Evolutionary conservation across 2,329 filamentous ascomycete species (phyloP), one percentile per base, ranked within the genome.

Genomic region (Trematosphaeria pertusa): DNA sequence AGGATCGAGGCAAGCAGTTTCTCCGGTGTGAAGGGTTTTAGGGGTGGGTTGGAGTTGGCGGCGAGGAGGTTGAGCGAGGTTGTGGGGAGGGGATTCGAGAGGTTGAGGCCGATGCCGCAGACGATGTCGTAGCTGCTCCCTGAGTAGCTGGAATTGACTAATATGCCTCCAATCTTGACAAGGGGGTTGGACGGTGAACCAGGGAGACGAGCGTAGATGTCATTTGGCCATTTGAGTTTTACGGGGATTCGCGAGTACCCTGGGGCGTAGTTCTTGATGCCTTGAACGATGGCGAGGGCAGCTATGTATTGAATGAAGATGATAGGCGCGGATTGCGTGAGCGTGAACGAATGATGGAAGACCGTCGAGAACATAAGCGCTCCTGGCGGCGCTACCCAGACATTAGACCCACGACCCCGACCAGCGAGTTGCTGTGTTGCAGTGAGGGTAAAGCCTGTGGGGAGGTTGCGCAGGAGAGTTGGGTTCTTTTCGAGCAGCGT

Each of bases 171-270:
- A 43, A 99, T 92, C 66, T 99, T 99, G 56, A 91, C 86, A 59
- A 94, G 94, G 18, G 62, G 61, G 17, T 69, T 65, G 75, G 70
- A 2, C 77, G 77, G 36, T 78, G 79, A 42, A 72, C 76, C 5
- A 82, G 88, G 65, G 0, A 68, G 51, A 14, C 62, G 62, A 0
- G 72, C 73, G 60, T 77, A 76, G 43, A 99, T 89, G 66, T 99
- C 94, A 63, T 99, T 99, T 9, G 94, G 94, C 94, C 94, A 99
- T 72, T 99, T 99, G 22, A 99, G 75, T 67, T 89, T 91, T 31
- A 99, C 81, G 0, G 89, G 89, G 4, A 97, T 71, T 0, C 84
- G 78, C 5, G 83, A 79, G 70, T 95, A 97, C 6, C 87, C 89
- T 2, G 73, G 73, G 37, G 87, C 91, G 65, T 97, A 97, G 19